A percentile compares a stretch with the other conserved stretches of the same genome.
These are phyloP conservation scores for Candida tammaniensis DNA, from an alignment of 805 yeast species.

Conservation along the genomic window DNA sequence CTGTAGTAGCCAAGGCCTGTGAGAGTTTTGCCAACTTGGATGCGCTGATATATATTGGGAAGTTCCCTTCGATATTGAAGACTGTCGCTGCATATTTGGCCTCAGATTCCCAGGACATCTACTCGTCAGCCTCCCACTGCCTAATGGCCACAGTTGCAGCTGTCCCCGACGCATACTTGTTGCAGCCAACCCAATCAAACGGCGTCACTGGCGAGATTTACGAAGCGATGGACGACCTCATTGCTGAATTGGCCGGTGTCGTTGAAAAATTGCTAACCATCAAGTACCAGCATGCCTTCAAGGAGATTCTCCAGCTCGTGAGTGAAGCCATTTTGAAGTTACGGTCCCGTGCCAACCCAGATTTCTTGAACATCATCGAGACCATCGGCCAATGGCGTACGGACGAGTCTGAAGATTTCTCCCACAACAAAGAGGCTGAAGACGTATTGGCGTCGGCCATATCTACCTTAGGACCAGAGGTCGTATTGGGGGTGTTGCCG, in stretches of 20 bases:
- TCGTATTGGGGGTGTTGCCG: slow-evolving; percentile 71
- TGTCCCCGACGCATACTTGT: slow-evolving; percentile 57
- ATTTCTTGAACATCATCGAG: slow-evolving; percentile 61
- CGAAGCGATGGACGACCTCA: slow-evolving; percentile 54
- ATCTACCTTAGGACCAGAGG: slow-evolving; percentile 81
- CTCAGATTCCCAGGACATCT: slow-evolving; percentile 63
- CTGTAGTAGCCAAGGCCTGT: slow-evolving; percentile 83
- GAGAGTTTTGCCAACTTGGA: slow-evolving; percentile 35
- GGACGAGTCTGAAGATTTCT: slow-evolving; percentile 65
- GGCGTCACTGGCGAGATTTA: slow-evolving; percentile 47
- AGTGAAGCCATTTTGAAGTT: slow-evolving; percentile 62
- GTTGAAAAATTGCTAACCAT: slow-evolving; percentile 60
- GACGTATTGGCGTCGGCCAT: slow-evolving; percentile 76
- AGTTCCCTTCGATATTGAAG: slow-evolving; percentile 48
- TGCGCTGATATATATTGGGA: slow-evolving; percentile 46
- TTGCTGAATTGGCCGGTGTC: slow-evolving; percentile 51
- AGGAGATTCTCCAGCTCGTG: slow-evolving; percentile 68
- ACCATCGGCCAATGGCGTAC: slow-evolving; percentile 86
- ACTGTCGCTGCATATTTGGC: slow-evolving; percentile 62
- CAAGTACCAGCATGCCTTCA: slow-evolving; percentile 72
- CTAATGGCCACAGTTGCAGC: slow-evolving; percentile 71
- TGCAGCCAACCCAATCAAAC: slow-evolving; percentile 43
- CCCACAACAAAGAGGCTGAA: slow-evolving; percentile 73
- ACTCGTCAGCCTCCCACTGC: slow-evolving; percentile 81
- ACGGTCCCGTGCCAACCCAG: slow-evolving; percentile 66